Conservation (phyloP, 2,329 filamentous ascomycete species). For the Colletotrichum coccodes region DNA sequence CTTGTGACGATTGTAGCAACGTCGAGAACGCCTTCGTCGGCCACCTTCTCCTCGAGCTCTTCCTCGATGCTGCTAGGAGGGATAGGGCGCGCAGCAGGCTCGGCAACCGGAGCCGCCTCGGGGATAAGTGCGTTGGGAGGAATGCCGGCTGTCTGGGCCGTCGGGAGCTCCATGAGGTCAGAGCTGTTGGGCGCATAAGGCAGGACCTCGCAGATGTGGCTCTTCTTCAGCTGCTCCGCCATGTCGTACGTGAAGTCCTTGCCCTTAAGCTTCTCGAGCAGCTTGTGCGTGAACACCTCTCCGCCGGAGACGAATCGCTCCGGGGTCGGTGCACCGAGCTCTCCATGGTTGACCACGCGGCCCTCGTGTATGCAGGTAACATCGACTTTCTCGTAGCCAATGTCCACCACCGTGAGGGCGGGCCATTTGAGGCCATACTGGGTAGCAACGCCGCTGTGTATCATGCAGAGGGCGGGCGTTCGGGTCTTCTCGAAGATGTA, state of each 20-base stretch:
- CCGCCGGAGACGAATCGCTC: constrained; percentile 75
- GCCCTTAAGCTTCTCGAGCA: constrained; percentile 72
- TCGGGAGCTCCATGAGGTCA: constrained; percentile 60
- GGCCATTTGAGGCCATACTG: constrained; percentile 83
- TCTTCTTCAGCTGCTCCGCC: constrained; percentile 77
- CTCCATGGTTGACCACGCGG: constrained; percentile 74
- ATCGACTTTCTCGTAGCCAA: constrained; percentile 92
- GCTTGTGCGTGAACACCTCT: constrained; percentile 82
- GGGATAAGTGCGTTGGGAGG: constrained; percentile 38
- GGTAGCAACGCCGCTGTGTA: constrained; percentile 88
- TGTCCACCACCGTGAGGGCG: constrained; percentile 87
- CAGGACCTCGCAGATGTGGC: constrained; percentile 73
- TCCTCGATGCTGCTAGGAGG: constrained; percentile 33
- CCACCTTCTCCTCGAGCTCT: constrained; percentile 51
- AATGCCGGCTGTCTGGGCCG: constrained; percentile 40
- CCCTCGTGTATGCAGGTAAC: constrained; percentile 91
- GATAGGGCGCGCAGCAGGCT: constrained; percentile 41
- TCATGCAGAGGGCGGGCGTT: constrained; percentile 88
- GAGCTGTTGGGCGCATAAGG: constrained; percentile 60
- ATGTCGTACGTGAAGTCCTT: constrained; percentile 72
- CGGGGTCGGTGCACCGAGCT: constrained; percentile 66
- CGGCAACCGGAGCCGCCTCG: constrained; percentile 47
- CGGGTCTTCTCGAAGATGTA: constrained; percentile 99
- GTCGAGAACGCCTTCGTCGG: constrained; percentile 77
- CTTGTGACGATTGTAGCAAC: constrained; percentile 87